Evolutionary conservation across 345 rosid species (phyloP), one percentile per base, ranked within the genome.

Genomic region (Microthlaspi erraticum): DNA sequence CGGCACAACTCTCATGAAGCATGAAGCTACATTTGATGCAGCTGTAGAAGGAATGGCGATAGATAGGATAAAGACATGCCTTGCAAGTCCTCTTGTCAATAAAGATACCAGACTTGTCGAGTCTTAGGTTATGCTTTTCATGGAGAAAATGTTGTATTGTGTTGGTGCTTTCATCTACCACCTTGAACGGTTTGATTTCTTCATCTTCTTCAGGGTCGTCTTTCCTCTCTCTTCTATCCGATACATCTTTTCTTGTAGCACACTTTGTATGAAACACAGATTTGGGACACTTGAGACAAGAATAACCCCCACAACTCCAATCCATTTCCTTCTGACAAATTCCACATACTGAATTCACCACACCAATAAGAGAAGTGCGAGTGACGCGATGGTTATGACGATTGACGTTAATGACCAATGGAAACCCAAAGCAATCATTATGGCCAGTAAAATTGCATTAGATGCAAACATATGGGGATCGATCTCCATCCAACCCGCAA

Each of bases 351-450:
- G 54, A 6, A 31, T 45, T 16, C 31, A 43, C 41, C 0, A 43
- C 39, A 16, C 54, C 67, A 45, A 62, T 5, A 45, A 43, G 67
- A 14, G 19, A 44, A 31, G 42, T 45, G 13, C 52, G 53, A 6
- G 39, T 32, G 16, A 62, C 37, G 6, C 51, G 41, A 32, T 62
- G 54, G 17, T 60, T 9, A 29, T 63, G 68, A 18, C 68, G 68
- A 0, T 62, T 62, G 10, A 26, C 44, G 38, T 62, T 44, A 2
- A 62, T 62, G 53, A 62, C 39, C 20, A 38, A 45, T 5, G 66
- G 68, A 26, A 33, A 64, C 4, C 20, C 17, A 32, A 26, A 32
- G 13, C 68, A 48, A 31, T 18, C 18, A n/a, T 45, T 45, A 3
- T 64, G 68, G 18, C 4, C 2, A 11, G 5, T 19, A 18, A 64